Evolutionary conservation across 768 basidiomycete species (phyloP).

Genomic region (Calocybe gangraenosa): DNA sequence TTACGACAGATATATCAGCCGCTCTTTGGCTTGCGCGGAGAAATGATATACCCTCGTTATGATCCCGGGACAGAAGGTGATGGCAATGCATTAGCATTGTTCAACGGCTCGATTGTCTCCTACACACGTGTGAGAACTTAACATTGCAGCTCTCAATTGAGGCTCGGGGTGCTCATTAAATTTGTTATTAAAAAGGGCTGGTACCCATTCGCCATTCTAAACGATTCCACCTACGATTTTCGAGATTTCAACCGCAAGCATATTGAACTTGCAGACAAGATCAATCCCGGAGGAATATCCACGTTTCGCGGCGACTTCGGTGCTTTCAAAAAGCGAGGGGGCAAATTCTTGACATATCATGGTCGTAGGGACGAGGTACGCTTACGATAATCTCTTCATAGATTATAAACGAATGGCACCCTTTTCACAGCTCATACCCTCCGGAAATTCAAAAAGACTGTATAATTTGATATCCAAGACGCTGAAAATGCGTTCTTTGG

Average conservation of each 20-base stretch:
- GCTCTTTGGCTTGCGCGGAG: no score
- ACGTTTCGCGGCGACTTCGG: conserved; percentile 1
- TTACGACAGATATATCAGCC: no score
- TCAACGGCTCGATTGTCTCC: conserved; percentile 1
- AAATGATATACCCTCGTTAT: no score
- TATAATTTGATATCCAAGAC: conserved; percentile 2
- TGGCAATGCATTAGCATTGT: background rate
- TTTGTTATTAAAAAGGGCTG: conserved; percentile 1
- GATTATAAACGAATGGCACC: background rate
- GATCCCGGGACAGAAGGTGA: conserved; percentile 8
- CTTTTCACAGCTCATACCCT: background rate
- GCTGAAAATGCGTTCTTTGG: background rate
- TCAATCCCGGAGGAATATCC: background rate
- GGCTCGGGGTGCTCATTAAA: no score
- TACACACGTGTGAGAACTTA: background rate
- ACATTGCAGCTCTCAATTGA: background rate
- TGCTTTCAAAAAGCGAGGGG: conserved; percentile 5
- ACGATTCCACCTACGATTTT: background rate
- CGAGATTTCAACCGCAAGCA: background rate
- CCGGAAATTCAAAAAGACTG: conserved; percentile 1
- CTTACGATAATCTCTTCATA: background rate
- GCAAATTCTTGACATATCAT: conserved; percentile 11
- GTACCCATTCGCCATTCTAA: background rate
- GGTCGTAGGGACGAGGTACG: conserved; percentile 3
- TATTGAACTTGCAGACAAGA: no score